phyloP scores from a whole-genome alignment of 139 green algal genomes.

The Chlorella sp. region DNA sequence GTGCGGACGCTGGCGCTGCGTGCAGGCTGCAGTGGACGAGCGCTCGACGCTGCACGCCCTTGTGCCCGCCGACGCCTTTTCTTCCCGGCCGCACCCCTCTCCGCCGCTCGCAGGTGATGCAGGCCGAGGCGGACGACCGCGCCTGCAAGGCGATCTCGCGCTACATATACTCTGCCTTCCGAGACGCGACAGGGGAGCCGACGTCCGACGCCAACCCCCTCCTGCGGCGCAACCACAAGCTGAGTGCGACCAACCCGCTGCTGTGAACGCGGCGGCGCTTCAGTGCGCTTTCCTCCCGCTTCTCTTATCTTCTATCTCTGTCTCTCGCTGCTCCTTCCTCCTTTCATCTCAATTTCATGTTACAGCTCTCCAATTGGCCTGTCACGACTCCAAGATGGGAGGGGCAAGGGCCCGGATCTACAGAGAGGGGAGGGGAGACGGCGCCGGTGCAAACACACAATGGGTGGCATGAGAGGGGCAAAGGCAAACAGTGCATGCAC shows the following conservation, averaged over 20 bases:
- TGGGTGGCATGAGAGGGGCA: too few relatives aligned
- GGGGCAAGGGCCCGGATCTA: neutral
- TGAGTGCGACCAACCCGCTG: constrained; percentile 46
- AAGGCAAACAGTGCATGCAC: too few relatives aligned
- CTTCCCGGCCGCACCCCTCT: too few relatives aligned
- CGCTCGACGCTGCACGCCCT: too few relatives aligned
- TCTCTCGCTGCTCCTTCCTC: too few relatives aligned
- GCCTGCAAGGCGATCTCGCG: constrained; percentile 37
- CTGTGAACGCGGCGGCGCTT: constrained; percentile 18
- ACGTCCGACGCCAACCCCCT: constrained; percentile 48
- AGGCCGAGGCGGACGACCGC: constrained; percentile 41
- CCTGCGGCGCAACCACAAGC: constrained; percentile 39
- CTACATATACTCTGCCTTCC: constrained; percentile 45
- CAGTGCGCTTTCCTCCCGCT: neutral
- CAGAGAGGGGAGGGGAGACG: neutral
- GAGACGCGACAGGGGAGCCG: constrained; percentile 20
- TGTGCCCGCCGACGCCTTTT: too few relatives aligned
- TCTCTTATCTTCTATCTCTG: neutral
- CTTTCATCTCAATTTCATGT: too few relatives aligned
- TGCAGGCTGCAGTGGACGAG: too few relatives aligned
- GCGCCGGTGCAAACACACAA: neutral
- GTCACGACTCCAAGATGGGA: neutral
- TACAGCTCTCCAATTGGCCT: neutral
- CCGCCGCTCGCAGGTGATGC: constrained; percentile 36
- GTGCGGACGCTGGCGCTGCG: neutral